Conservation (phyloP, 1,284 basidiomycete species). For the Porogramme epimiltina region DNA sequence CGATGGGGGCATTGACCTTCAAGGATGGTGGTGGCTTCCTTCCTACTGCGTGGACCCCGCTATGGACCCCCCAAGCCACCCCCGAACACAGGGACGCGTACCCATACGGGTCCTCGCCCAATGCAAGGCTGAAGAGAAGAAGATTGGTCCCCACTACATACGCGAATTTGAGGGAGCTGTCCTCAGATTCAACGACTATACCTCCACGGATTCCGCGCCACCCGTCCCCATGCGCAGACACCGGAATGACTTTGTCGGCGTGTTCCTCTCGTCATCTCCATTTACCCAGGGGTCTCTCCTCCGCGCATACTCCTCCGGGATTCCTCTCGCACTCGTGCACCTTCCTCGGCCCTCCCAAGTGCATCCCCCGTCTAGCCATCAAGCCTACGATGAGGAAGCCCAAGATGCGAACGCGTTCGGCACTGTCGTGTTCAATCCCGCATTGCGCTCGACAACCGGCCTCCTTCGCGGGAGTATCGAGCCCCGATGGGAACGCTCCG, state of each 20-base stretch:
- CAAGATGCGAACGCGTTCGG: conserved; percentile 33
- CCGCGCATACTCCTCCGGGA: conserved; percentile 67
- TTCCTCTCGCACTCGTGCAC: conserved; percentile 79
- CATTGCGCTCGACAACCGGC: conserved; percentile 52
- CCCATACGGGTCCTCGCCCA: conserved; percentile 82
- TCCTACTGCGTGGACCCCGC: conserved; percentile 2
- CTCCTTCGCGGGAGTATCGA: conserved; percentile 60
- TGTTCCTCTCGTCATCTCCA: conserved; percentile 76
- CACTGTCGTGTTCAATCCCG: conserved; percentile 65
- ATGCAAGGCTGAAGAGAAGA: conserved; percentile 88
- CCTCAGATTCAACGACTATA: conserved; percentile 38
- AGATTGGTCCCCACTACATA: conserved; percentile 75
- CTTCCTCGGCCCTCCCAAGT: conserved; percentile 48
- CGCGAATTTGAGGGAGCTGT: conserved; percentile 89
- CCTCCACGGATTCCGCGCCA: conserved; percentile 2
- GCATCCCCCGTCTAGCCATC: too few species aligned
- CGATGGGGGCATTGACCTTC: conserved; percentile 88
- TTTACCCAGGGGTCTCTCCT: conserved; percentile 72
- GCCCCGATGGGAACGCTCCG: conserved; percentile 60
- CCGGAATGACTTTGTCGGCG: conserved; percentile 53
- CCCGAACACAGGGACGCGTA: conserved; percentile 18
- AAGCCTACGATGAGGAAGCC: neutral
- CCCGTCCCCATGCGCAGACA: too few species aligned
- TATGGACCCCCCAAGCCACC: neutral
- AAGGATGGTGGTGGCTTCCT: conserved; percentile 92